These are phyloP conservation scores for Russula griseocarnosa DNA, from an alignment of 768 basidiomycete genomes.

Conservation along the genomic window DNA sequence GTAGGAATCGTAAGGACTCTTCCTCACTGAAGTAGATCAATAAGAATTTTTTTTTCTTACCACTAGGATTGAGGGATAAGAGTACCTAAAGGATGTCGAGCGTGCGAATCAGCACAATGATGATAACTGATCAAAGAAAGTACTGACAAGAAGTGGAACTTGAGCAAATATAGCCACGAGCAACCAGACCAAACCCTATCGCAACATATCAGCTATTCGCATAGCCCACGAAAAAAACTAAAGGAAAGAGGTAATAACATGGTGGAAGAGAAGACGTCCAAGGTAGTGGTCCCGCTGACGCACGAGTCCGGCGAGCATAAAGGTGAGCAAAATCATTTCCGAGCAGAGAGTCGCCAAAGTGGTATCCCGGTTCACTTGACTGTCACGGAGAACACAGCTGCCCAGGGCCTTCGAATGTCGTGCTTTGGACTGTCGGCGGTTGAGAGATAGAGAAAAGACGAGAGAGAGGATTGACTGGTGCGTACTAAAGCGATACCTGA, in stretches of 20 bases:
- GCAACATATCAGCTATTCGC: background rate
- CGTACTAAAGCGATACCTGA: slow-evolving; percentile 14
- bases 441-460: background rate
- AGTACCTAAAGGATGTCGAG: slow-evolving; percentile 11
- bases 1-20: background rate
- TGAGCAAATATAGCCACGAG: slow-evolving; percentile 15
- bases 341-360: slow-evolving; percentile 5
- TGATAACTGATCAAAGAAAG: no score
- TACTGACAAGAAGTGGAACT: slow-evolving; percentile 20
- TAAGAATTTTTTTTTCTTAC: slow-evolving; percentile 2
- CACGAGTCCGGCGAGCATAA: slow-evolving; percentile 18
- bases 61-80: slow-evolving; percentile 6
- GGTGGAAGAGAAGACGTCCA: slow-evolving; percentile 23
- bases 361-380: background rate
- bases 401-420: background rate
- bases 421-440: slow-evolving; percentile 1
- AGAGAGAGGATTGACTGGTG: background rate
- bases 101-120: background rate
- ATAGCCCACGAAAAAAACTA: background rate
- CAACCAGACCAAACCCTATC: slow-evolving; percentile 23
- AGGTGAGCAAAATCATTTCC: slow-evolving; percentile 14
- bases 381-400: background rate
- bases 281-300: slow-evolving; percentile 23
- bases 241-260: background rate
- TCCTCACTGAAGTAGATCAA: background rate